phyloP scores from a whole-genome alignment of 768 basidiomycete species.

The Gloeophyllum trabeum region DNA sequence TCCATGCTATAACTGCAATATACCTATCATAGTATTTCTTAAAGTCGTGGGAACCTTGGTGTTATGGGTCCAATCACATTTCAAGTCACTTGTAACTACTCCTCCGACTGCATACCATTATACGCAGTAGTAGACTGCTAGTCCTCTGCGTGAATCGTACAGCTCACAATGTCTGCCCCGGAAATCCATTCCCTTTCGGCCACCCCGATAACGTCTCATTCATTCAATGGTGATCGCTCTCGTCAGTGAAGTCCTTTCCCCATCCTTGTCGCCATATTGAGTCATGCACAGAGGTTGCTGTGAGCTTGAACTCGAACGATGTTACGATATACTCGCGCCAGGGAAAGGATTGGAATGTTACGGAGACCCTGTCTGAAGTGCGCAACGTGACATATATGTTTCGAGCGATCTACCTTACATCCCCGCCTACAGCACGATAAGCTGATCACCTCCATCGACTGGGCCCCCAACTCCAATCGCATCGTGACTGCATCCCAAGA shows the following conservation, averaged over 20 bases:
- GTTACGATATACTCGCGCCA: conserved; percentile 67
- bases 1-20: too few relatives aligned
- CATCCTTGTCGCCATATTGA: too few relatives aligned
- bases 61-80: too few relatives aligned
- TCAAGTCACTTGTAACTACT: too few relatives aligned
- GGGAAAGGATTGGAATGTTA: conserved; percentile 56
- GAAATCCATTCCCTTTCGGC: conserved; percentile 74
- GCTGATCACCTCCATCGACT: conserved; percentile 93
- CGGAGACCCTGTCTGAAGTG: conserved; percentile 82
- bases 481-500: conserved; percentile 99
- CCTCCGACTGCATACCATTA: too few relatives aligned
- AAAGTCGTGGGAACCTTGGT: too few relatives aligned
- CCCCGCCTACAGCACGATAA: conserved; percentile 75
- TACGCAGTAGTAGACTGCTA: conserved; percentile 75
- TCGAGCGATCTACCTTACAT: background rate
- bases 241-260: conserved; percentile 60
- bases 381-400: conserved; percentile 8
- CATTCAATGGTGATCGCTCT: conserved; percentile 81
- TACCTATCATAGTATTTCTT: too few relatives aligned
- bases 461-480: conserved; percentile 93
- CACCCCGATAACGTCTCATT: conserved; percentile 78
- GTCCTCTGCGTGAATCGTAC: conserved; percentile 44
- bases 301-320: conserved; percentile 85
- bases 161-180: conserved; percentile 46
- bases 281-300: conserved; percentile 64